Conservation (phyloP, 129 eudicot species). For the Cynara cardunculus region DNA sequence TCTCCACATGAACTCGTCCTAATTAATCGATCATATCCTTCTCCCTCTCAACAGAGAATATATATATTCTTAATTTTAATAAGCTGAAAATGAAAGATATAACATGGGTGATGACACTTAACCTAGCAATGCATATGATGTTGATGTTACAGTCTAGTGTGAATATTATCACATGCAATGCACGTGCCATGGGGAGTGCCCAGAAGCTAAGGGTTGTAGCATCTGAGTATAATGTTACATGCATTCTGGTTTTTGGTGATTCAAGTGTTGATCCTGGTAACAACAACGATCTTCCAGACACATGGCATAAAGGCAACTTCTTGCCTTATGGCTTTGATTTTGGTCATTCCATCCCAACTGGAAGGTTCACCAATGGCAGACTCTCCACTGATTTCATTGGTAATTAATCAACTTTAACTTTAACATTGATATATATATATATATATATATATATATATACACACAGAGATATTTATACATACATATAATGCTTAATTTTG, state of each 20-base stretch:
- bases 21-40: neutral
- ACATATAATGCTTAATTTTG: neutral
- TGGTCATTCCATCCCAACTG: conserved; percentile 37
- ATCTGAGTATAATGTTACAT: conserved; percentile 42
- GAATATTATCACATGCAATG: conserved; percentile 16
- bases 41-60: neutral
- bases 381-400: conserved; percentile 74
- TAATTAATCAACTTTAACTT: neutral
- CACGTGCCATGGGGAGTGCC: conserved; percentile 11
- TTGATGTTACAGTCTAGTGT: conserved; percentile 2
- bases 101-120: conserved; percentile 11
- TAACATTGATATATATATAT: neutral
- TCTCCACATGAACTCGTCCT: conserved; percentile 8
- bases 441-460: neutral
- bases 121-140: conserved; percentile 3
- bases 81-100: conserved; percentile 24
- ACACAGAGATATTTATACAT: neutral
- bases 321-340: conserved; percentile 71
- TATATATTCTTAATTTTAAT: neutral
- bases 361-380: conserved; percentile 78
- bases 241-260: conserved; percentile 64
- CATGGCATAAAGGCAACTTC: conserved; percentile 50
- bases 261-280: conserved; percentile 81
- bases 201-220: conserved; percentile 35
- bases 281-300: conserved; percentile 47